A percentile compares a stretch with the other conserved stretches of the same genome.
These are phyloP conservation scores for Escovopsis weberi DNA, from an alignment of 2,329 filamentous ascomycete species.

Conservation along the genomic window DNA sequence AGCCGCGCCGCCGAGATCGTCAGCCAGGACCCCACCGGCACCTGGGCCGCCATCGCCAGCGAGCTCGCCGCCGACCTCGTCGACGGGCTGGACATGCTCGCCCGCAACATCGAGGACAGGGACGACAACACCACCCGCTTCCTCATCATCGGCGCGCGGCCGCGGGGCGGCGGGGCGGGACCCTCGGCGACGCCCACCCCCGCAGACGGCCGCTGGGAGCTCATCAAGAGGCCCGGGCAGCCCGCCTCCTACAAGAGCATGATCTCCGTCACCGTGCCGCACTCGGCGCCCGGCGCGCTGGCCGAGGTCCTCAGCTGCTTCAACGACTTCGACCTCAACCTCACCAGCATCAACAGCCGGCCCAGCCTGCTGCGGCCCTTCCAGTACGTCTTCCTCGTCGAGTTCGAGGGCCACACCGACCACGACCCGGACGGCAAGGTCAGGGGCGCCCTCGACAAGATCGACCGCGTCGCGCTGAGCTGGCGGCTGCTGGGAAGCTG, in stretches of 20 bases:
- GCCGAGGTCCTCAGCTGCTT: slow-evolving; percentile 73
- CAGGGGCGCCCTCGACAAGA: slow-evolving; percentile 41
- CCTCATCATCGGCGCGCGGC: slow-evolving; percentile 43
- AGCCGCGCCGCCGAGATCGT: slow-evolving; percentile 73
- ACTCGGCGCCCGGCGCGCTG: slow-evolving; percentile 64
- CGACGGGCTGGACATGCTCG: slow-evolving; percentile 55
- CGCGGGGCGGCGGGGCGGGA: too few relatives aligned
- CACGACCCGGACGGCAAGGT: slow-evolving; percentile 42
- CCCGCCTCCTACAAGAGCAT: slow-evolving; percentile 48
- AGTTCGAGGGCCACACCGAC: slow-evolving; percentile 54
- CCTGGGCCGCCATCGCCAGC: slow-evolving; percentile 65
- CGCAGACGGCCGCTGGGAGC: slow-evolving; percentile 7
- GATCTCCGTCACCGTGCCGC: slow-evolving; percentile 70
- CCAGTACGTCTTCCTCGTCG: slow-evolving; percentile 91
- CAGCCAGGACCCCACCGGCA: slow-evolving; percentile 39
- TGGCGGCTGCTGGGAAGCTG: slow-evolving; percentile 61
- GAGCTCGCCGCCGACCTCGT: slow-evolving; percentile 55
- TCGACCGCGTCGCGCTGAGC: slow-evolving; percentile 41
- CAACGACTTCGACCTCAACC: slow-evolving; percentile 54
- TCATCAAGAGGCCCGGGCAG: slow-evolving; percentile 13
- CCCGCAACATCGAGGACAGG: slow-evolving; percentile 55
- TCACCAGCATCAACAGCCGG: slow-evolving; percentile 81
- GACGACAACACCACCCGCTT: slow-evolving; percentile 69
- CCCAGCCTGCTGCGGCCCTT: slow-evolving; percentile 64
- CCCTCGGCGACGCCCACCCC: too few relatives aligned